Conservation (phyloP, 2,329 filamentous ascomycete species). For the Diplodia seriata region DNA sequence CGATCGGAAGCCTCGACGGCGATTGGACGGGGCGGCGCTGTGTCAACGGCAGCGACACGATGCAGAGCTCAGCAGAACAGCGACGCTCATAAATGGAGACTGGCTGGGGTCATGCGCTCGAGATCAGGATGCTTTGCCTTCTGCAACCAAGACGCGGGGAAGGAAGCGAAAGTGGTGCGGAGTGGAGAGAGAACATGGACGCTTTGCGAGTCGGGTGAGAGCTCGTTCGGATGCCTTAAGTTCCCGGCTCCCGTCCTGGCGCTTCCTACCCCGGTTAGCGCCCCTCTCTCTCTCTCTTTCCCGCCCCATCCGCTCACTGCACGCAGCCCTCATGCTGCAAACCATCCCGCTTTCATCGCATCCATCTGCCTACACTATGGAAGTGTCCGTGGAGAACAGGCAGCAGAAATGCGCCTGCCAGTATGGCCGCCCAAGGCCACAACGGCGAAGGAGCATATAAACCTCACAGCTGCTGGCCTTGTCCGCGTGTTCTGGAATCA, state of each 20-base stretch:
- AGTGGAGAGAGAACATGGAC: conserved; percentile 19
- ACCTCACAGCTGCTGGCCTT: not conserved
- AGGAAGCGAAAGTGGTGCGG: conserved; percentile 20
- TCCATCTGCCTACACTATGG: not conserved
- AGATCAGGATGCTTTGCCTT: not conserved
- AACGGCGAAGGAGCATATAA: not conserved
- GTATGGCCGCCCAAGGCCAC: not conserved
- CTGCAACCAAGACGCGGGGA: not conserved
- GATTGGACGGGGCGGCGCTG: not conserved
- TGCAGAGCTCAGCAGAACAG: not conserved
- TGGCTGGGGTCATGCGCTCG: not conserved
- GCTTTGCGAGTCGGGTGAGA: not conserved
- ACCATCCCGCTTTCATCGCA: not conserved
- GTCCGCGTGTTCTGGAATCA: not conserved
- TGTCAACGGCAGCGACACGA: not conserved
- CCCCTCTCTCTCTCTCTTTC: not conserved
- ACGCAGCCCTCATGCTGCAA: not conserved
- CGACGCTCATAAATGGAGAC: conserved; percentile 19
- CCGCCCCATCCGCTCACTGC: too few relatives aligned
- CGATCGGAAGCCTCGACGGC: not conserved
- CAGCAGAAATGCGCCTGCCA: not conserved
- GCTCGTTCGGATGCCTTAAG: conserved; percentile 6
- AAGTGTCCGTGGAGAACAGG: not conserved
- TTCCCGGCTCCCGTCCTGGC: conserved; percentile 7
- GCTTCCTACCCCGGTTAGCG: not conserved